Evolutionary conservation across 1,139 yeast genomes (phyloP), one percentile per base, ranked within the genome.

Genomic region (Candida tropicalis): DNA sequence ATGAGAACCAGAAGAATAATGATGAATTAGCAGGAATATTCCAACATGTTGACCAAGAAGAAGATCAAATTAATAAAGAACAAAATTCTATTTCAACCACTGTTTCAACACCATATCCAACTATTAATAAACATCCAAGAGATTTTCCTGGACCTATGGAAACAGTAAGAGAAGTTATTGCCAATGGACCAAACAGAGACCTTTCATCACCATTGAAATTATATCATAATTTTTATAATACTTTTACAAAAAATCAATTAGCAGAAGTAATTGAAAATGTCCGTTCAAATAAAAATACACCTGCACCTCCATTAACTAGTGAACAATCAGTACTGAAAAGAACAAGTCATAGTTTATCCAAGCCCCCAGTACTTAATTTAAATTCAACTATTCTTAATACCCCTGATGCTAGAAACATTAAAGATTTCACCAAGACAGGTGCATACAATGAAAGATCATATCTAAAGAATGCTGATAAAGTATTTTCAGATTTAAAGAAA

Each of bases 141-240:
- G 31, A 39, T 13, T 31, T 29, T 12, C 20, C 15, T 24, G 38
- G 16, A n/a, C 57, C 59, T 32, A 45, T 60, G 22, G 62, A 60
- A 37, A 56, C 60, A 36, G 49, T 60, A 25, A 45, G 58, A n/a
- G 61, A 57, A 26, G 46, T 46, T 18, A 53, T 53, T 33, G 54
- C 44, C 22, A n/a, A 23, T 25, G 17, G 24, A 18, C 32, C 23
- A 36, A 55, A 31, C 50, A 54, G 51, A 49, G 58, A 59, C 20
- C 68, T 63, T 3, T 58, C 60, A 33, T 70, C 77, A 1, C 78
- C 78, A 0, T 61, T 73, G 42, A 73, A 73, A 47, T 53, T 73
- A 23, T 73, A 66, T 49, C 63, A 65, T 6, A 65, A 62, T 33
- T 60, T 66, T 27, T 72, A 72, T 47, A 69, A 73, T 49, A 73